These are phyloP conservation scores for Babesia bovis DNA, from an alignment of 169 alveolate genomes.

Conservation along the genomic window DNA sequence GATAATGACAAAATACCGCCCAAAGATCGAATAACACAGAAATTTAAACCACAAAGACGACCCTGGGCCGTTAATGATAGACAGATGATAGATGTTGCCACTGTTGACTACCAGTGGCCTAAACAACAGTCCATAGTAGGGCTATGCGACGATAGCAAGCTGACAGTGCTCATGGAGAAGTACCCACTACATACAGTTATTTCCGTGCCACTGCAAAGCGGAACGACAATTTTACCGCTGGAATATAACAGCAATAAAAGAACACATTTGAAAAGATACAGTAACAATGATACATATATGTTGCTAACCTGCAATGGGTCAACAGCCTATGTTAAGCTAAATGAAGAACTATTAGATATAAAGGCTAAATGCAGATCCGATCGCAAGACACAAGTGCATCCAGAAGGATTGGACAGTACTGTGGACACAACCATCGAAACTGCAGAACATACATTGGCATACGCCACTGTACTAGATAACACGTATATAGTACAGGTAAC, in stretches of 20 bases:
- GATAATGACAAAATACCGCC: background rate
- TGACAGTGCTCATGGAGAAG: slow-evolving; percentile 41
- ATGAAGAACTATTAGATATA: background rate
- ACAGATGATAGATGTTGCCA: slow-evolving; percentile 20
- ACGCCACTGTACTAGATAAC: slow-evolving; percentile 16
- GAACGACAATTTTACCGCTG: slow-evolving; percentile 14
- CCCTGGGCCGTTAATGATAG: slow-evolving; percentile 17
- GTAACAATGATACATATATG: background rate
- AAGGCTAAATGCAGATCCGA: background rate
- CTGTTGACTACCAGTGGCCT: slow-evolving; percentile 29
- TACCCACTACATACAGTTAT: slow-evolving; percentile 30
- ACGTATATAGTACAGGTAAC: slow-evolving; percentile 4
- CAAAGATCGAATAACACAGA: background rate
- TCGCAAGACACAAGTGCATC: background rate
- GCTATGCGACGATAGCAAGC: slow-evolving; percentile 20
- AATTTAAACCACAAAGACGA: slow-evolving; percentile 28
- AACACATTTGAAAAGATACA: no score
- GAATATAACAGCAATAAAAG: background rate
- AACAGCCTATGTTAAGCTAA: background rate
- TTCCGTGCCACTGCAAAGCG: slow-evolving; percentile 26
- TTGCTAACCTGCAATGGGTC: slow-evolving; percentile 14
- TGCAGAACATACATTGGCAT: slow-evolving; percentile 17
- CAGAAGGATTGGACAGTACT: background rate
- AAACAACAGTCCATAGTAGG: slow-evolving; percentile 44
- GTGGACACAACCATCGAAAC: background rate